Base-by-base conservation (phyloP, 306 rosid genomes). In the Ormosia semicastrata region DNA sequence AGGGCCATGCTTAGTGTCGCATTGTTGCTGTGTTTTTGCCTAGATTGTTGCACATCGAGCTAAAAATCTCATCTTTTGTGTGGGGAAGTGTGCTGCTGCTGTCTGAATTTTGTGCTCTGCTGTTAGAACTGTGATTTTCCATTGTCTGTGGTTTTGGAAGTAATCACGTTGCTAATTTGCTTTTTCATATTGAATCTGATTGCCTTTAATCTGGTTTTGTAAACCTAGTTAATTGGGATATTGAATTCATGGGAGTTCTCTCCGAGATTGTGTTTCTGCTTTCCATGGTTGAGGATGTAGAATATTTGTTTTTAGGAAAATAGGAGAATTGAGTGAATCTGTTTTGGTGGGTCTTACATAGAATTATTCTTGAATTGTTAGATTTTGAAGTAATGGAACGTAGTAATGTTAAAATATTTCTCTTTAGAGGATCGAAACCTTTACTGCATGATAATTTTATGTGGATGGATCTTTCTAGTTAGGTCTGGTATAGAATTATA, bases 1-100 rank as follows among this genome's bases (percentile, higher is more conserved):
- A 57, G 71, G 60, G 41, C 17, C 68, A 32, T 70, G 34, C 68
- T 29, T 36, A 30, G 54, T 71, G 75, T 72, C 62, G 44, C 65
- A 78, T 52, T 77, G 75, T 41, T 76, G 72, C 57, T 67, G 18
- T 58, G 4, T 49, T 80, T 84, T 68, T 75, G 5, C 30, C 53
- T 46, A 50, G 44, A 44, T 77, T 83, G 39, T 37, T 77, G 72
- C 60, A 18, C 69, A 12, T 71, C 67, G 12, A 71, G 75, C 71
- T 69, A 70, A 30, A 32, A 50, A n/a, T 70, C 57, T 13, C 66
- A n/a, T 76, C 18, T 49, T 58, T 73, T 17, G 5, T 14, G 43
- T 33, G 54, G 44, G 54, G 34, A 13, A 52, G 3, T 47, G 66
- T 39, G 50, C 43, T 44, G 70, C 17, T 40, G 10, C 4, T 39